phyloP scores from a whole-genome alignment of 768 basidiomycete genomes.

The Agaricus sinodeliciosus region DNA sequence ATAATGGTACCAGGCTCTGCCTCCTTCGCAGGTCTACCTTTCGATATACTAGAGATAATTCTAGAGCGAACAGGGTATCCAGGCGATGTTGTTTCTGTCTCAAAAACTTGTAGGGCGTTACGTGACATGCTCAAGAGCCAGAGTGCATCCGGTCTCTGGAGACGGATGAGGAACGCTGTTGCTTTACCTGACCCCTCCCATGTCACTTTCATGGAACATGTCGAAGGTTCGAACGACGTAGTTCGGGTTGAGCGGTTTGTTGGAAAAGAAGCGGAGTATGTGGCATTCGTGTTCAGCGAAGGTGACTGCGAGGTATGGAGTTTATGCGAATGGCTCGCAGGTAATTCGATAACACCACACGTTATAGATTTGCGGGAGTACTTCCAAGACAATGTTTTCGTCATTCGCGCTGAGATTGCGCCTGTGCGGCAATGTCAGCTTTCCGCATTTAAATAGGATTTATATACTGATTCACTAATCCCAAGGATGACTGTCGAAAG shows the following conservation, averaged over 20 bases:
- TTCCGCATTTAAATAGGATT: neutral
- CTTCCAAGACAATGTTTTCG: constrained; percentile 29
- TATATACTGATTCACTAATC: neutral
- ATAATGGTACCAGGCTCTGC: neutral
- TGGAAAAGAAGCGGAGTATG: constrained; percentile 50
- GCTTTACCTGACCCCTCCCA: constrained; percentile 18
- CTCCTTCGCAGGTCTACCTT: neutral
- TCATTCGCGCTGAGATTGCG: constrained; percentile 44
- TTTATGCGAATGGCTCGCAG: neutral
- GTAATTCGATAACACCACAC: neutral
- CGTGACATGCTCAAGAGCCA: constrained; percentile 1
- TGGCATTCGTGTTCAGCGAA: constrained; percentile 55
- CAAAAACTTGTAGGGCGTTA: constrained; percentile 7
- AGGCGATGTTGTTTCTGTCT: neutral
- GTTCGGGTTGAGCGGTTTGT: neutral
- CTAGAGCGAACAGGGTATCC: neutral
- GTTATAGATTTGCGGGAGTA: constrained; percentile 30
- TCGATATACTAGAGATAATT: constrained; percentile 8
- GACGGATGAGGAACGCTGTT: neutral
- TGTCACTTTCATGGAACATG: neutral
- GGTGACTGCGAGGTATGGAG: constrained; percentile 46
- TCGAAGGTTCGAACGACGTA: neutral
- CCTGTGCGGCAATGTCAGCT: constrained; percentile 33
- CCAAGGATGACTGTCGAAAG: neutral
- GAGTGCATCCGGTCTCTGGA: constrained; percentile 11